A percentile compares a stretch with the other conserved stretches of the same genome.
phyloP scores from a whole-genome alignment of 352 stramenopile genomes.

The Globisporangium heterothallicum region DNA sequence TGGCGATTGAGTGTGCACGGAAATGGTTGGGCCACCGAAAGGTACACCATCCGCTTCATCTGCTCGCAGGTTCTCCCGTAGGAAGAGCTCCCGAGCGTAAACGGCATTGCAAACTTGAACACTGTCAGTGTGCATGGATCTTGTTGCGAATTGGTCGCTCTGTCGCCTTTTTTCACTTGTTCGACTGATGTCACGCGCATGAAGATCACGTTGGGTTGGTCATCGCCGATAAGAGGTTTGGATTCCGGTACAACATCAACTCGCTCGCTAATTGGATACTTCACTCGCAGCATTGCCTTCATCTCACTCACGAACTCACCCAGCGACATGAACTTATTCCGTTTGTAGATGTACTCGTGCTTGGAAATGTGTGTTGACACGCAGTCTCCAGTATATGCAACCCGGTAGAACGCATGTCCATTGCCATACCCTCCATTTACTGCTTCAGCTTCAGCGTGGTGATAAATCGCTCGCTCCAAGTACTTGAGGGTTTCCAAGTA shows the following conservation, averaged over 20 bases:
- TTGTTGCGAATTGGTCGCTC: background rate
- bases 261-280: slow-evolving; percentile 48
- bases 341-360: slow-evolving; percentile 73
- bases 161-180: slow-evolving; percentile 2
- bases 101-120: slow-evolving; percentile 53
- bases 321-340: slow-evolving; percentile 57
- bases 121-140: slow-evolving; percentile 1
- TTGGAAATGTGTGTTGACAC: slow-evolving; percentile 33
- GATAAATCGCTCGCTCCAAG: slow-evolving; percentile 27
- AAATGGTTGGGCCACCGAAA: slow-evolving; percentile 39
- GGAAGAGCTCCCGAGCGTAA: slow-evolving; percentile 30
- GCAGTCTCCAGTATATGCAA: slow-evolving; percentile 45
- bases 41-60: slow-evolving; percentile 59
- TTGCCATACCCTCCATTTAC: background rate
- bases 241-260: slow-evolving; percentile 53
- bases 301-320: slow-evolving; percentile 64
- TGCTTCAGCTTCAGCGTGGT: slow-evolving; percentile 21
- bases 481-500: slow-evolving; percentile 47
- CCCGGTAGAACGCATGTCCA: slow-evolving; percentile 47
- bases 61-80: slow-evolving; percentile 68
- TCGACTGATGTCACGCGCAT: slow-evolving; percentile 35
- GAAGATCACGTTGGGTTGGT: slow-evolving; percentile 55
- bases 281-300: slow-evolving; percentile 43
- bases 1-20: slow-evolving; percentile 49
- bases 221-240: slow-evolving; percentile 34